Conservation (phyloP, 2,329 filamentous ascomycete genomes). For the Pseudocercospora musae region DNA sequence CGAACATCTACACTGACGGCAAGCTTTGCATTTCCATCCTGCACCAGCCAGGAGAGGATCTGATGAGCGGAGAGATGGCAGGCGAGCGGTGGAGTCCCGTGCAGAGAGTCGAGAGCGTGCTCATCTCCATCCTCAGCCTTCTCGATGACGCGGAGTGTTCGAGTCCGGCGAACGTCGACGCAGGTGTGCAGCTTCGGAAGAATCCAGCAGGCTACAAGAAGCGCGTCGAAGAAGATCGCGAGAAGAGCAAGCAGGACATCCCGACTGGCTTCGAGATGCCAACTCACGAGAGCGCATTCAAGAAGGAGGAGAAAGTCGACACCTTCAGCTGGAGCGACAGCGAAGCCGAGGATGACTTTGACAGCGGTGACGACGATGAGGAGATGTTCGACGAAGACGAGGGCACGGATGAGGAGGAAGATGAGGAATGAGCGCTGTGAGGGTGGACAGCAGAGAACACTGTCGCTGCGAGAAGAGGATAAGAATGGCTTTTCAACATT, state of each 20-base stretch:
- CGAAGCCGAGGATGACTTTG: constrained; percentile 66
- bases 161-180: constrained; percentile 92
- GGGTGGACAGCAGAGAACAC: constrained; percentile 4
- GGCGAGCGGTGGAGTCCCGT: constrained; percentile 92
- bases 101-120: constrained; percentile 89
- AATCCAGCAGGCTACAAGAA: constrained; percentile 65
- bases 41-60: constrained; percentile 85
- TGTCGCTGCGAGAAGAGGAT: neutral
- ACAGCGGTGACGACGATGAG: constrained; percentile 62
- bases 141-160: constrained; percentile 92
- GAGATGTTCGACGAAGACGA: constrained; percentile 58
- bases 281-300: constrained; percentile 61
- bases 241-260: constrained; percentile 72
- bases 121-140: constrained; percentile 86
- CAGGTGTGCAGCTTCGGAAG: constrained; percentile 79
- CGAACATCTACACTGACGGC: constrained; percentile 89
- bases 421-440: constrained; percentile 13
- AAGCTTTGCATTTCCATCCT: constrained; percentile 95
- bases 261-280: constrained; percentile 80
- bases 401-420: constrained; percentile 36
- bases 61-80: constrained; percentile 84
- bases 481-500: constrained; percentile 3
- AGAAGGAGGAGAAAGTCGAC: constrained; percentile 55
- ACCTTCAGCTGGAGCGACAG: constrained; percentile 68
- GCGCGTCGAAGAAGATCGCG: constrained; percentile 66